These are phyloP conservation scores for Clohesyomyces aquaticus DNA, from an alignment of 495 filamentous ascomycete genomes.

Conservation along the genomic window DNA sequence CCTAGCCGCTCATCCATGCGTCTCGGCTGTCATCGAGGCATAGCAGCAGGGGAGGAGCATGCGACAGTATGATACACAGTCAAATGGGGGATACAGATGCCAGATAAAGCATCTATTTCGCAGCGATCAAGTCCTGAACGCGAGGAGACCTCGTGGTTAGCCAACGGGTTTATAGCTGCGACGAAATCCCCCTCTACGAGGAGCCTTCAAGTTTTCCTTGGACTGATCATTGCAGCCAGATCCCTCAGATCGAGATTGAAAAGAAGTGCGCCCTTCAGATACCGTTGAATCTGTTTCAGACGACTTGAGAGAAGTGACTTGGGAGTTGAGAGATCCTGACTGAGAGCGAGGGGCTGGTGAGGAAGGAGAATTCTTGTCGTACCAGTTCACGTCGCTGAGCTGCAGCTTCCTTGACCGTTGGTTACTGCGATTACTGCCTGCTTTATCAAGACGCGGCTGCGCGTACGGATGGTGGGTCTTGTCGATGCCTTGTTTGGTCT, in stretches of 20 bases:
- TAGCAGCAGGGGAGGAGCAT: neutral
- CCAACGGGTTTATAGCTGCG: neutral
- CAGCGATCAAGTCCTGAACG: neutral
- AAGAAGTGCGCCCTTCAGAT: neutral
- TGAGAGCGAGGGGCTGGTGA: neutral
- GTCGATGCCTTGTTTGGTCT: conserved; percentile 34
- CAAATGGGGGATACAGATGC: neutral
- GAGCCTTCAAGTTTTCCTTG: neutral
- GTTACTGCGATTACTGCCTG: conserved; percentile 69
- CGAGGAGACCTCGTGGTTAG: neutral
- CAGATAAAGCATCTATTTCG: neutral
- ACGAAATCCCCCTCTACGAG: neutral
- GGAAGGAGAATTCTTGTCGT: conserved; percentile 43
- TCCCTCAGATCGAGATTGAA: neutral
- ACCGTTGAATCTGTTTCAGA: neutral
- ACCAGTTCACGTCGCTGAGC: conserved; percentile 97
- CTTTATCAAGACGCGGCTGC: conserved; percentile 60
- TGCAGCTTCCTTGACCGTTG: conserved; percentile 91
- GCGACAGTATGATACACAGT: neutral
- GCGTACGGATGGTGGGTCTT: conserved; percentile 42
- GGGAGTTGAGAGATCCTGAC: neutral
- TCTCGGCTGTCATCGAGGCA: neutral
- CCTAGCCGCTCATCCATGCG: too few species aligned
- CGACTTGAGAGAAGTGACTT: neutral
- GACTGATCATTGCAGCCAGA: neutral